phyloP scores from a whole-genome alignment of 2,329 filamentous ascomycete genomes.

The Hypoxylon sp. region DNA sequence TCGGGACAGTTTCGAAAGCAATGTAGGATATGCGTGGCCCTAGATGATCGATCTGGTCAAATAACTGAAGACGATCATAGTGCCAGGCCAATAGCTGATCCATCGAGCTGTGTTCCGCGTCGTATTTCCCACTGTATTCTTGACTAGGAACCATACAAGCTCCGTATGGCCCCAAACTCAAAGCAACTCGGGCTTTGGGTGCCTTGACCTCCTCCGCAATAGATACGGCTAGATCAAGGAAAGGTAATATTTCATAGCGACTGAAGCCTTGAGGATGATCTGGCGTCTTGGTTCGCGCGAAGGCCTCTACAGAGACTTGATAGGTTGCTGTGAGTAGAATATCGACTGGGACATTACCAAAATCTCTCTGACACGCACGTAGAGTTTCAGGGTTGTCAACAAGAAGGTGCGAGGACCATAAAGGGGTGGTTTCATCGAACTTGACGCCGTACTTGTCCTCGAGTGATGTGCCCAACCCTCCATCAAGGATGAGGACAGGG shows the following conservation, averaged over 20 bases:
- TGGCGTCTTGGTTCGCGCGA: constrained; percentile 64
- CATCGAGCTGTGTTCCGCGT: constrained; percentile 61
- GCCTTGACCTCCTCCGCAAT: constrained; percentile 59
- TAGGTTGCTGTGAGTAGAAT: constrained; percentile 78
- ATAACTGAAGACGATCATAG: constrained; percentile 66
- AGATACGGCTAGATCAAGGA: constrained; percentile 61
- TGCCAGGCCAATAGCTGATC: constrained; percentile 71
- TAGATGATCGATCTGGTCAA: constrained; percentile 60
- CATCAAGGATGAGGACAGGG: constrained; percentile 71
- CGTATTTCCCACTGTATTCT: constrained; percentile 76
- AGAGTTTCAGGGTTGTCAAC: constrained; percentile 67
- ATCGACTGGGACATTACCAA: constrained; percentile 70
- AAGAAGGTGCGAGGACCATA: constrained; percentile 79
- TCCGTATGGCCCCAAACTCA: constrained; percentile 77
- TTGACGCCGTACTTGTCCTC: constrained; percentile 68
- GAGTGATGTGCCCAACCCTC: constrained; percentile 77
- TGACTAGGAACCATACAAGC: constrained; percentile 76
- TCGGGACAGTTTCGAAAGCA: constrained; percentile 76
- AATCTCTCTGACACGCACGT: constrained; percentile 69
- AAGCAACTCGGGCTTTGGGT: constrained; percentile 61
- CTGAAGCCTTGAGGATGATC: constrained; percentile 62
- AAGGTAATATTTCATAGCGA: constrained; percentile 57
- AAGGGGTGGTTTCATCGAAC: constrained; percentile 68
- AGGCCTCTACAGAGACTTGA: constrained; percentile 72
- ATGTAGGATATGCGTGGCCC: constrained; percentile 65